These are phyloP conservation scores for Plenodomus lindquistii DNA, from an alignment of 2,329 filamentous ascomycete species.

Conservation along the genomic window DNA sequence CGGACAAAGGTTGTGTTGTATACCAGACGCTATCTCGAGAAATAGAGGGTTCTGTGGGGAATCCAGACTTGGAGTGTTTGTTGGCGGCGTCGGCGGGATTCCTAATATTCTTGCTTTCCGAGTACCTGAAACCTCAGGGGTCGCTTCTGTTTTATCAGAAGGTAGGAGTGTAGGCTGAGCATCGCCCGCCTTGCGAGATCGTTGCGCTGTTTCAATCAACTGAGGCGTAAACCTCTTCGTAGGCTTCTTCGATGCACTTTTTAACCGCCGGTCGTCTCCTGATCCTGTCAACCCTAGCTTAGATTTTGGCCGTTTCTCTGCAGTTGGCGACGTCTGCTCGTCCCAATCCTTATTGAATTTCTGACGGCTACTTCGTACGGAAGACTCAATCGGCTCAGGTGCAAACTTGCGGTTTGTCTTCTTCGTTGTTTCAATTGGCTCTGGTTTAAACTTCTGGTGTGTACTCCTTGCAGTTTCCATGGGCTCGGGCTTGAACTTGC, in stretches of 20 bases:
- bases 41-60: conserved; percentile 39
- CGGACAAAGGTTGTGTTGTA: conserved; percentile 40
- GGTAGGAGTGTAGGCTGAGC: conserved; percentile 64
- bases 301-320: conserved; percentile 32
- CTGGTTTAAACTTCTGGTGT: conserved; percentile 63
- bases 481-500: conserved; percentile 49
- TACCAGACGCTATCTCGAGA: conserved; percentile 23
- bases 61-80: conserved; percentile 40
- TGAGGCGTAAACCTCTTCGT: conserved; percentile 71
- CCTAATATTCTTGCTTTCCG: conserved; percentile 50
- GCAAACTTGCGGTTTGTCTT: conserved; percentile 56
- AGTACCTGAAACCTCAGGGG: conserved; percentile 51
- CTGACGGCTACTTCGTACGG: conserved; percentile 28
- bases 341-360: conserved; percentile 35
- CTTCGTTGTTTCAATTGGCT: conserved; percentile 71
- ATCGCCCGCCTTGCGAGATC: conserved; percentile 70
- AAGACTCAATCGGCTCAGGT: conserved; percentile 44
- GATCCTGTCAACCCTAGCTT: neutral
- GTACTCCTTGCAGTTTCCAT: conserved; percentile 42
- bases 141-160: conserved; percentile 73
- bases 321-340: conserved; percentile 20
- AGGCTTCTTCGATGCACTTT: conserved; percentile 33
- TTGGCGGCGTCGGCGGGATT: conserved; percentile 51
- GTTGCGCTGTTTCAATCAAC: conserved; percentile 77
- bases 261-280: neutral